Conservation (phyloP, 2,329 filamentous ascomycete genomes). For the Xylariales sp. region DNA sequence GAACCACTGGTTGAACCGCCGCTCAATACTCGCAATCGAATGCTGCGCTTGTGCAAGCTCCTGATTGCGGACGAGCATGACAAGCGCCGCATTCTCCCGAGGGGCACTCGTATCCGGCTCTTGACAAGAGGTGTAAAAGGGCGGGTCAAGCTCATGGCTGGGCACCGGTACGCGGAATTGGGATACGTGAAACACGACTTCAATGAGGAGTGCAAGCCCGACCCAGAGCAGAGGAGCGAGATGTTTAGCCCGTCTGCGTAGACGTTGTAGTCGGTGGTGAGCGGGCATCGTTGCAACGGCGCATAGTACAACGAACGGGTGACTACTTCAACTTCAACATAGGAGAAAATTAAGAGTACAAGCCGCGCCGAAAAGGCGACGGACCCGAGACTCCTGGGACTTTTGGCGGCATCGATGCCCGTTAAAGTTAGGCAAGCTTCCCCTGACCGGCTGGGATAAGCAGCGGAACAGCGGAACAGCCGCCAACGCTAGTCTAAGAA, state of each 20-base stretch:
- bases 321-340: neutral
- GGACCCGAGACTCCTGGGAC: no score
- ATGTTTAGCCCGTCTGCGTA: constrained; percentile 1
- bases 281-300: no score
- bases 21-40: constrained; percentile 34
- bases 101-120: constrained; percentile 29
- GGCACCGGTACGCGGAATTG: constrained; percentile 30
- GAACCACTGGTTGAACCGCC: constrained; percentile 41
- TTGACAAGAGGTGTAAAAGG: constrained; percentile 34
- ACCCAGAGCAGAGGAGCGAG: constrained; percentile 10
- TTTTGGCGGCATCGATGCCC: no score
- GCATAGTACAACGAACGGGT: neutral
- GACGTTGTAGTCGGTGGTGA: neutral
- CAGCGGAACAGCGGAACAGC: no score
- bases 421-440: no score
- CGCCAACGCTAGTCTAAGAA: no score
- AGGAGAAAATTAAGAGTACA: no score
- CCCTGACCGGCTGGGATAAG: no score
- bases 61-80: constrained; percentile 41
- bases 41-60: constrained; percentile 35
- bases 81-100: constrained; percentile 38
- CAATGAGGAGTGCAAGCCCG: constrained; percentile 26
- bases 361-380: no score
- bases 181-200: constrained; percentile 30
- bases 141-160: constrained; percentile 29